Conservation (phyloP, 163 green algal species). For the Coccomyxa subellipsoidea region DNA sequence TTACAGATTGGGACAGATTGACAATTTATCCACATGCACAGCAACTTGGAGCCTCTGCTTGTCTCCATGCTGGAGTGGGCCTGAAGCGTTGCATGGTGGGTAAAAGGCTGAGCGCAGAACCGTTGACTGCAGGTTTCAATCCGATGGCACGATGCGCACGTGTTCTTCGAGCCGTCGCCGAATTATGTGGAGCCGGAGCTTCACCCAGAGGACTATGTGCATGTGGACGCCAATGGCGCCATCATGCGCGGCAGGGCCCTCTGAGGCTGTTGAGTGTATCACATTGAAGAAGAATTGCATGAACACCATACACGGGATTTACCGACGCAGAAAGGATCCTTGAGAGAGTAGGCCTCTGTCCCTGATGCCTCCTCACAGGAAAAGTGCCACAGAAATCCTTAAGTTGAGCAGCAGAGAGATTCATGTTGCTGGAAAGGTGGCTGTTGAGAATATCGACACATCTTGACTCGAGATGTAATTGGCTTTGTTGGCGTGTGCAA, state of each 20-base stretch:
- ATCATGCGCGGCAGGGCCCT: no score
- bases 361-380: no score
- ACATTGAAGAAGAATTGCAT: no score
- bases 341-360: not conserved
- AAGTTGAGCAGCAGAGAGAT: no score
- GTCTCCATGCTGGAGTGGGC: not conserved
- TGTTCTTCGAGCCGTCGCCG: not conserved
- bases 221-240: not conserved
- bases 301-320: not conserved
- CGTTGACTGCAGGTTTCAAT: not conserved
- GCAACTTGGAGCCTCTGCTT: not conserved
- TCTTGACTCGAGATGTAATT: no score
- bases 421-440: not conserved
- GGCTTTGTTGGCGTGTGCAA: no score
- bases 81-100: not conserved
- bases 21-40: no score
- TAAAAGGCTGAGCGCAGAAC: not conserved
- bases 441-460: not conserved
- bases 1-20: no score
- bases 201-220: not conserved
- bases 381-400: no score
- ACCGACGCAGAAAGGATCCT: not conserved
- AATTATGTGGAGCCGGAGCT: not conserved
- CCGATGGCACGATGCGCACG: not conserved
- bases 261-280: no score